A percentile compares a stretch with the other conserved stretches of the same genome.
Conservation (phyloP, 768 basidiomycete species). For the Trametes sanguinea region DNA sequence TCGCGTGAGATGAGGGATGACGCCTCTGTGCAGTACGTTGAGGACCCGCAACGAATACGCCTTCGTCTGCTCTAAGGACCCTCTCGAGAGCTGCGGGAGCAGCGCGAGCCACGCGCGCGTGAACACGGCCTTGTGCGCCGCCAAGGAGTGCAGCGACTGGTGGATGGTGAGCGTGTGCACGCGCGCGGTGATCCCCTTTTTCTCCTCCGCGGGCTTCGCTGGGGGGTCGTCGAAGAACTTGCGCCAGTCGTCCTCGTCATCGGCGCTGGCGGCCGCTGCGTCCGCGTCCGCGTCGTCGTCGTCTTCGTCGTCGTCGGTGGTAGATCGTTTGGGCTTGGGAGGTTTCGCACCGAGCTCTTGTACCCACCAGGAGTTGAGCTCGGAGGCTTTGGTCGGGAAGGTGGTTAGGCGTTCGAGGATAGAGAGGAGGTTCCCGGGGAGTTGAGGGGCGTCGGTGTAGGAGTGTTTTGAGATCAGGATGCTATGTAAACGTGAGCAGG, state of each 20-base stretch:
- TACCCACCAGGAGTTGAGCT: constrained; percentile 81
- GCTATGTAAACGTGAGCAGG: constrained; percentile 18
- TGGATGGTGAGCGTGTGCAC: constrained; percentile 70
- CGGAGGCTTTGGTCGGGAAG: constrained; percentile 70
- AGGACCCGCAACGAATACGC: constrained; percentile 57
- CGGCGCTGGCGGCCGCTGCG: constrained; percentile 39
- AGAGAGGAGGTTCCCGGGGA: constrained; percentile 34
- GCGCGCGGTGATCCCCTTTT: constrained; percentile 44
- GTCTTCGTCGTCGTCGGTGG: constrained; percentile 29
- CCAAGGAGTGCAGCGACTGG: constrained; percentile 73
- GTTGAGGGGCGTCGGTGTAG: constrained; percentile 32
- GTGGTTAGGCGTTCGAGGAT: constrained; percentile 54
- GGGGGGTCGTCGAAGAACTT: constrained; percentile 77
- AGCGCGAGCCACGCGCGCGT: constrained; percentile 79
- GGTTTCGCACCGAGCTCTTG: constrained; percentile 58
- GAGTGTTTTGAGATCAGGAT: constrained; percentile 37
- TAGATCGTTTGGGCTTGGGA: constrained; percentile 30
- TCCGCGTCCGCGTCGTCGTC: constrained; percentile 33
- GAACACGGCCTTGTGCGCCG: constrained; percentile 80
- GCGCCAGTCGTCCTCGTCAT: constrained; percentile 67
- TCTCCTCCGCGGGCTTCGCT: constrained; percentile 31
- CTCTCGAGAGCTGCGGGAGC: constrained; percentile 57
- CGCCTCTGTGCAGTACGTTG: constrained; percentile 79
- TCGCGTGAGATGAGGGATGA: constrained; percentile 81
- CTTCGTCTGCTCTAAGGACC: constrained; percentile 36